These are phyloP conservation scores for Corymbia citriodora DNA, from an alignment of 441 rosid species.

Conservation along the genomic window DNA sequence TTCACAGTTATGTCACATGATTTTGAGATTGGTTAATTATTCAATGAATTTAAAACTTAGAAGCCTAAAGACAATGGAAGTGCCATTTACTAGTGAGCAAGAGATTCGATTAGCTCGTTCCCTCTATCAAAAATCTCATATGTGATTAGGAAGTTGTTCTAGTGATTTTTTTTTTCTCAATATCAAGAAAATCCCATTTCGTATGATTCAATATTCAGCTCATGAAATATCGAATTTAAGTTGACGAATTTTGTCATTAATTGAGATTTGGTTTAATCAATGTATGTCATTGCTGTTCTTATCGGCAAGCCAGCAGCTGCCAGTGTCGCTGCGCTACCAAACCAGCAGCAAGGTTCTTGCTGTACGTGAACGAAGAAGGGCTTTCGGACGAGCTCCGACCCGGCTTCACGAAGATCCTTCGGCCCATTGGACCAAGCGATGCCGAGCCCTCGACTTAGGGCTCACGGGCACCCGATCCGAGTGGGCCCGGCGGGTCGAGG, in stretches of 20 bases:
- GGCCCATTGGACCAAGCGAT: neutral
- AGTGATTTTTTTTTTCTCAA: neutral
- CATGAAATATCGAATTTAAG: neutral
- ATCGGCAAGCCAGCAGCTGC: accelerated
- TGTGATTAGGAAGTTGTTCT: accelerated
- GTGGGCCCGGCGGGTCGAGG: neutral
- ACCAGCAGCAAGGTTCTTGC: neutral
- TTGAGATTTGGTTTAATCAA: neutral
- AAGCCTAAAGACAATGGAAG: neutral
- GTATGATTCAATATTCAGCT: neutral
- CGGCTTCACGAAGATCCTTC: neutral
- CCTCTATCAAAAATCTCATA: accelerated
- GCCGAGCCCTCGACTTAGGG: neutral
- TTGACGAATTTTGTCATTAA: neutral
- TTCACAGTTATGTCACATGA: accelerated
- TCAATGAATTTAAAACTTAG: accelerated
- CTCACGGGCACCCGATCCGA: neutral
- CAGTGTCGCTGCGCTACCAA: neutral
- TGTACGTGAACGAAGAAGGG: neutral
- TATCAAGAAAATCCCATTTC: neutral
- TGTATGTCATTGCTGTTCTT: neutral
- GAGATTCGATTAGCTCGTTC: accelerated
- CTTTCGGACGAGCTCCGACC: neutral
- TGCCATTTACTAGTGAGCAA: neutral
- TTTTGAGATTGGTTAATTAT: accelerated